phyloP scores from a whole-genome alignment of 805 yeast genomes.

The Lachancea nothofagi region DNA sequence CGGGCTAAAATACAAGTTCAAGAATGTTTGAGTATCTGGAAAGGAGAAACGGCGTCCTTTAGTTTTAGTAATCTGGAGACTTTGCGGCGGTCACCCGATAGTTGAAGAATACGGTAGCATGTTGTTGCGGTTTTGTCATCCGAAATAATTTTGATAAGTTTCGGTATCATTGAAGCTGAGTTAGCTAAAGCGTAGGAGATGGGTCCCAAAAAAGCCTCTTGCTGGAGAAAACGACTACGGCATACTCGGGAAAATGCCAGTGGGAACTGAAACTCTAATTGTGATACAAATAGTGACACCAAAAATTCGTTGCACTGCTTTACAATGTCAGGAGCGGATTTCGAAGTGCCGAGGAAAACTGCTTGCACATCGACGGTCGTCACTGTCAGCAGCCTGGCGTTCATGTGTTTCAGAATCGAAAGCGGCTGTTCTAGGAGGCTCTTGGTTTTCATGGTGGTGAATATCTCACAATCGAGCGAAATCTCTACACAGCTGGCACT shows the following conservation, averaged over 20 bases:
- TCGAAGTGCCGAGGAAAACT: neutral
- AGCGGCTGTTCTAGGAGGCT: conserved; percentile 11
- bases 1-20: conserved; percentile 29
- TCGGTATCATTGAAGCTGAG: conserved; percentile 22
- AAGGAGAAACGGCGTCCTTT: conserved; percentile 3
- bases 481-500: neutral
- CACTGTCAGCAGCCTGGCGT: conserved; percentile 3
- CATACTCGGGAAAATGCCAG: conserved; percentile 28
- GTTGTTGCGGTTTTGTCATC: conserved; percentile 23
- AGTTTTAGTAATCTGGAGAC: conserved; percentile 5
- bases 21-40: conserved; percentile 20
- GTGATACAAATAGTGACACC: conserved; percentile 27
- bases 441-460: conserved; percentile 11
- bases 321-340: neutral
- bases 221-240: conserved; percentile 20
- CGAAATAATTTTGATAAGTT: conserved; percentile 16
- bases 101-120: conserved; percentile 16
- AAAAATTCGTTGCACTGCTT: conserved; percentile 25
- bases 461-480: conserved; percentile 7
- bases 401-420: conserved; percentile 8
- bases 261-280: conserved; percentile 34
- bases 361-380: conserved; percentile 3
- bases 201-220: conserved; percentile 23
- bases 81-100: conserved; percentile 3
- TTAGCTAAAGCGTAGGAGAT: conserved; percentile 26